Conservation (phyloP, 1,284 basidiomycete genomes). For the Pterula multifida region DNA sequence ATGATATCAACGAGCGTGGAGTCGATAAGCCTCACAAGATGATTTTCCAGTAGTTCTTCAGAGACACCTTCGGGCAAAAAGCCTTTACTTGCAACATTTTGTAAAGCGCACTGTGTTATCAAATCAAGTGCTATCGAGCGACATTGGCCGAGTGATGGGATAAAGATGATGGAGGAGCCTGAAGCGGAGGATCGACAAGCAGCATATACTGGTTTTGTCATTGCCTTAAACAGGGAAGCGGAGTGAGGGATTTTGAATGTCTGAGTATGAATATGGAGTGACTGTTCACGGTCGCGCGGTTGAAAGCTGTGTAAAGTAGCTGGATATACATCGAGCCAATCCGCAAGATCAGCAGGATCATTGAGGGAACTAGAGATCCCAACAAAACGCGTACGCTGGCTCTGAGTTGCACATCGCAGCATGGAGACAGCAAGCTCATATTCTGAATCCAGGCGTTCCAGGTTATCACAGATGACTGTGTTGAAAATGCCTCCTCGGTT, state of each 20-base stretch:
- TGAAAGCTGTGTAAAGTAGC: conserved; percentile 68
- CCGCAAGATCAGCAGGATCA: conserved; percentile 71
- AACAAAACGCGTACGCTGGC: conserved; percentile 58
- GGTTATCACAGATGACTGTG: conserved; percentile 73
- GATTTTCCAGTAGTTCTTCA: conserved; percentile 49
- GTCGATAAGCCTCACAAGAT: conserved; percentile 55
- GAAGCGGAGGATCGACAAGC: conserved; percentile 34
- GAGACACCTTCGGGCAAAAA: conserved; percentile 51
- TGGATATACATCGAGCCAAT: conserved; percentile 73
- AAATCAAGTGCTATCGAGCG: conserved; percentile 72
- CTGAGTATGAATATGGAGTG: conserved; percentile 58
- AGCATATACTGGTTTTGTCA: conserved; percentile 84
- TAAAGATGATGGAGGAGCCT: conserved; percentile 71
- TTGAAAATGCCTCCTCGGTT: conserved; percentile 26
- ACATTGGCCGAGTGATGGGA: conserved; percentile 80
- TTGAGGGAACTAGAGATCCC: conserved; percentile 73
- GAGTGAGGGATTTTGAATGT: conserved; percentile 86
- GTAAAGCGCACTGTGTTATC: conserved; percentile 77
- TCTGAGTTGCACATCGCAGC: conserved; percentile 50
- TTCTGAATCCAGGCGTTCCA: conserved; percentile 73
- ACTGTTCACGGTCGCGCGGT: conserved; percentile 75
- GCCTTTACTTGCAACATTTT: conserved; percentile 59
- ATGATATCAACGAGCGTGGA: conserved; percentile 60
- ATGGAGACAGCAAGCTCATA: conserved; percentile 81
- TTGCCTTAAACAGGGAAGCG: conserved; percentile 78